Conservation (phyloP, 108 stramenopile genomes). For the Nitzschia putrida region DNA sequence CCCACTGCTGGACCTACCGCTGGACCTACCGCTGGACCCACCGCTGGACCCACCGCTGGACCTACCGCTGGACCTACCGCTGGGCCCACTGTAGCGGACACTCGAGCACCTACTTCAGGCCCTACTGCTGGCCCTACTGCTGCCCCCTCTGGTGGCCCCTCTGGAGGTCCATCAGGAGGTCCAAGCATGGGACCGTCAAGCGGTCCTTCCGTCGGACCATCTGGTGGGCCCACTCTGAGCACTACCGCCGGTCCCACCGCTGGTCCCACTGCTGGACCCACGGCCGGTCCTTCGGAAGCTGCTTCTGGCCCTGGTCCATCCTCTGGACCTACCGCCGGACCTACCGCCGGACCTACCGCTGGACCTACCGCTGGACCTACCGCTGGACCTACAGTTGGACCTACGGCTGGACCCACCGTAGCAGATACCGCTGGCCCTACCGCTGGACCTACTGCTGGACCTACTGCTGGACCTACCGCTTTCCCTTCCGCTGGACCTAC, state of each 20-base stretch:
- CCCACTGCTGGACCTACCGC: no score
- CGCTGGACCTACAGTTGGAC: not conserved
- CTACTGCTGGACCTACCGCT: slow-evolving; percentile 17
- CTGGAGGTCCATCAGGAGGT: slow-evolving; percentile 8
- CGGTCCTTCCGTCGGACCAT: slow-evolving; percentile 13
- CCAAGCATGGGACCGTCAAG: slow-evolving; percentile 3
- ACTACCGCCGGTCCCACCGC: slow-evolving; percentile 19
- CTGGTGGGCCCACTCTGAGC: slow-evolving; percentile 4
- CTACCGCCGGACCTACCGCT: slow-evolving; percentile 4
- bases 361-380: not conserved
- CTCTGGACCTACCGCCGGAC: slow-evolving; percentile 17
- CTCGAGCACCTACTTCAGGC: no score
- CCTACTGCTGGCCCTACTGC: slow-evolving; percentile 8
- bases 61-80: no score
- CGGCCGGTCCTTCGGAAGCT: no score
- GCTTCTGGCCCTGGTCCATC: no score
- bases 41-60: no score
- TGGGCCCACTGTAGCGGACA: no score
- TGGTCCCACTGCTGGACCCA: slow-evolving; percentile 7
- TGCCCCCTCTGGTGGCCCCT: slow-evolving; percentile 12
- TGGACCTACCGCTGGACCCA: no score
- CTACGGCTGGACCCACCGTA: slow-evolving; percentile 15
- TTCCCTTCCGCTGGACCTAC: slow-evolving; percentile 5
- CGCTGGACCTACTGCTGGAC: not conserved
- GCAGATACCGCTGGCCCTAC: slow-evolving; percentile 4